Evolutionary conservation across 2,329 filamentous ascomycete species (phyloP).

Genomic region (Colletotrichum cereale): DNA sequence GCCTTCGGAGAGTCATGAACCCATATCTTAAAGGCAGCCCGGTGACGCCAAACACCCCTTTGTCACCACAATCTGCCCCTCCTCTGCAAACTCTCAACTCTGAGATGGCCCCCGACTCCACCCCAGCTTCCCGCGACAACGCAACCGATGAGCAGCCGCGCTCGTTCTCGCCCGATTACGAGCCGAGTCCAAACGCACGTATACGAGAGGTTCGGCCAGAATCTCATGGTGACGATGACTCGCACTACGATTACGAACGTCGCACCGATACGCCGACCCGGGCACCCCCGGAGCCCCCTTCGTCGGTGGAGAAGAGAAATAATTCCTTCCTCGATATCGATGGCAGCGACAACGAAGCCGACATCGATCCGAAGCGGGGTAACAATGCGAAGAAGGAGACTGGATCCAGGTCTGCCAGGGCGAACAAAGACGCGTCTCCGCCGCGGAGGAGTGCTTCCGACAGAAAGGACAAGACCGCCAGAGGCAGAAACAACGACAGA

Average conservation of each 20-base stretch:
- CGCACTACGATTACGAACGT: constrained; percentile 21
- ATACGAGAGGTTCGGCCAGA: constrained; percentile 72
- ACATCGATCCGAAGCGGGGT: constrained; percentile 45
- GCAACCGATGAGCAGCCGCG: constrained; percentile 54
- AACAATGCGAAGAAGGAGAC: constrained; percentile 24
- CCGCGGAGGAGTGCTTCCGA: constrained; percentile 1
- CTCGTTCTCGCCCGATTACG: constrained; percentile 82
- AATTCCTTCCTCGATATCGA: constrained; percentile 66
- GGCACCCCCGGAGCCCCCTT: constrained; percentile 49
- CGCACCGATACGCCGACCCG: constrained; percentile 53
- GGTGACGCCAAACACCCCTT: constrained; percentile 36
- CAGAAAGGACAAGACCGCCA: constrained; percentile 27
- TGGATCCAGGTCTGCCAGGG: constrained; percentile 18
- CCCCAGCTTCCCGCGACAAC: constrained; percentile 11
- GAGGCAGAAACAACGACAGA: constrained; percentile 33
- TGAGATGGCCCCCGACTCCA: constrained; percentile 28
- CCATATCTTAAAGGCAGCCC: constrained; percentile 73
- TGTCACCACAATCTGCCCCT: constrained; percentile 21
- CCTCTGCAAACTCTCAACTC: constrained; percentile 14
- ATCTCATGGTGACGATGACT: constrained; percentile 47
- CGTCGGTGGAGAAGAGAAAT: constrained; percentile 50
- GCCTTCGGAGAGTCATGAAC: constrained; percentile 87
- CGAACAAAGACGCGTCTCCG: constrained; percentile 31
- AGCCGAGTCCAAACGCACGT: constrained; percentile 77
- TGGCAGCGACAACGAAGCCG: constrained; percentile 61